Evolutionary conservation across 495 filamentous ascomycete species (phyloP).

Genomic region (Penicillium macrosclerotiorum): DNA sequence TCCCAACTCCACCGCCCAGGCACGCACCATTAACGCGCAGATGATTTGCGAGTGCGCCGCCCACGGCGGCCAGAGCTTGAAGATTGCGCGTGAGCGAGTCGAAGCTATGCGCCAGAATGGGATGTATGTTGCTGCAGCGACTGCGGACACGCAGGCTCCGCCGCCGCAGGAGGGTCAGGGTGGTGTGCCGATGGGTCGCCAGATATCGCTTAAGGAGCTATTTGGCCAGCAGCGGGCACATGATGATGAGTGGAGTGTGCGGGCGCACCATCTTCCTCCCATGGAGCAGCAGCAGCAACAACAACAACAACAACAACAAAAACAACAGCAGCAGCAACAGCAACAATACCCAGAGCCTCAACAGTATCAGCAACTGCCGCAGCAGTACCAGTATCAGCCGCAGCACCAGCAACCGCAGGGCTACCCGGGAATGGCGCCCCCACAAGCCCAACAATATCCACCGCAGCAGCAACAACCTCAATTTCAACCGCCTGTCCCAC

Average conservation of each 20-base stretch:
- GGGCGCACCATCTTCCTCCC: constrained; percentile 38
- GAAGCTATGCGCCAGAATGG: constrained; percentile 41
- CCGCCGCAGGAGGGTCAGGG: constrained; percentile 33
- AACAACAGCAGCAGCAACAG: constrained; percentile 7
- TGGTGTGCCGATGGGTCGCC: constrained; percentile 50
- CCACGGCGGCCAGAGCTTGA: constrained; percentile 46
- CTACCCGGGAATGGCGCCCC: constrained; percentile 16
- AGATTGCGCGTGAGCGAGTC: constrained; percentile 39
- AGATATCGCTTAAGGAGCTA: constrained; percentile 53
- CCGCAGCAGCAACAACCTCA: constrained; percentile 12
- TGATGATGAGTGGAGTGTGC: constrained; percentile 51
- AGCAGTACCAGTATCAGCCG: background rate
- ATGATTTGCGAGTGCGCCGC: constrained; percentile 55
- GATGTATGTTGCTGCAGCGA: constrained; percentile 34
- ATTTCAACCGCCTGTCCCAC: constrained; percentile 15
- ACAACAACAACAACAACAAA: constrained; percentile 1
- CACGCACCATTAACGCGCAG: constrained; percentile 47
- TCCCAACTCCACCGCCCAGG: constrained; percentile 53
- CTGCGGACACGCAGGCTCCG: constrained; percentile 24
- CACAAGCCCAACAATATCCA: too few species aligned
- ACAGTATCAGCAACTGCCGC: constrained; percentile 8
- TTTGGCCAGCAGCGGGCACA: constrained; percentile 54
- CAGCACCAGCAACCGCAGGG: constrained; percentile 7
- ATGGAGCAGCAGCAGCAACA: constrained; percentile 9
- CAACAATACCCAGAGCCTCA: constrained; percentile 2